These are phyloP conservation scores for Rhizophagus clarus DNA, from an alignment of 192 early-diverging fungal species.

Conservation along the genomic window DNA sequence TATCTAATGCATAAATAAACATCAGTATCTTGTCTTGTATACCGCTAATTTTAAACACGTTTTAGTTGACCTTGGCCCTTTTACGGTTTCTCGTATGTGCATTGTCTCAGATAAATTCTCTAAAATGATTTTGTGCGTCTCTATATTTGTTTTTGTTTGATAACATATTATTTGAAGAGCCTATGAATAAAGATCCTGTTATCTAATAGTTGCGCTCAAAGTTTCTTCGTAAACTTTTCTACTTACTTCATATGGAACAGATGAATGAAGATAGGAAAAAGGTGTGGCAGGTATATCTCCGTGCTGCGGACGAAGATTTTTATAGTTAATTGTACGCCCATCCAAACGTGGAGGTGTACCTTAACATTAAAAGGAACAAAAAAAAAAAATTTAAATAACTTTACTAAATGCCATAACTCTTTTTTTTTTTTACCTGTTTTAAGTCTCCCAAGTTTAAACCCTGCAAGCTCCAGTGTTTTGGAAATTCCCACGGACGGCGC, in stretches of 20 bases:
- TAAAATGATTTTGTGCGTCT: constrained; percentile 66
- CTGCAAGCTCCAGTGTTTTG: constrained; percentile 69
- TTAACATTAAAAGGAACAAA: background rate
- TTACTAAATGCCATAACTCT: background rate
- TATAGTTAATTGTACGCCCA: constrained; percentile 75
- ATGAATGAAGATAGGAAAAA: constrained; percentile 75
- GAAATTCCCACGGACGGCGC: constrained; percentile 76
- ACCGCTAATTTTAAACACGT: background rate
- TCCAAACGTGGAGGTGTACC: constrained; percentile 80
- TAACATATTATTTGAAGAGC: constrained; percentile 71
- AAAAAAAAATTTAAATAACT: background rate
- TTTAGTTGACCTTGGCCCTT: constrained; percentile 61
- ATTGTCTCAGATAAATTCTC: constrained; percentile 78
- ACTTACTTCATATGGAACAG: constrained; percentile 62
- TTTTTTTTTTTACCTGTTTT: constrained; percentile 59
- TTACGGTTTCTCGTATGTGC: constrained; percentile 83
- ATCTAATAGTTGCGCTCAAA: background rate
- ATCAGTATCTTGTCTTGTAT: background rate
- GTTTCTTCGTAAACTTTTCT: background rate
- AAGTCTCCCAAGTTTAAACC: constrained; percentile 75
- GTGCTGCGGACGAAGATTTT: constrained; percentile 60
- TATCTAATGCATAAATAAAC: constrained; percentile 47
- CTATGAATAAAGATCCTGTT: background rate
- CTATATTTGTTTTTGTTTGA: constrained; percentile 72
- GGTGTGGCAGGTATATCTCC: constrained; percentile 74